These are phyloP conservation scores for Paspalum notatum DNA, from an alignment of 176 grass and related monocot species.

Conservation along the genomic window DNA sequence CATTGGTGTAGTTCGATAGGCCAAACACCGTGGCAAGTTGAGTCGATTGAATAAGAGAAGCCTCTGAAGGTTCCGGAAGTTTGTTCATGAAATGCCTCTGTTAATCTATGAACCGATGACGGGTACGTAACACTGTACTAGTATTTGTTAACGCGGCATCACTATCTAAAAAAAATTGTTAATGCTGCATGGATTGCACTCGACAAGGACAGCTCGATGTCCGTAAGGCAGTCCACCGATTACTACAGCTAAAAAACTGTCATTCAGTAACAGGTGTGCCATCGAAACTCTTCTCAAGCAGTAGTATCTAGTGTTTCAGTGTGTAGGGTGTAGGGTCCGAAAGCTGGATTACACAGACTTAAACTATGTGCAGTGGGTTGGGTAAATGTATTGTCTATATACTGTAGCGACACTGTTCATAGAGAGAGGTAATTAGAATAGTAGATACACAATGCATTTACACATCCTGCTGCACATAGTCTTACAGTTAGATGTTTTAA, in stretches of 20 bases:
- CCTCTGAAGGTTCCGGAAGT: neutral
- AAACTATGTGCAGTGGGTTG: too few relatives aligned
- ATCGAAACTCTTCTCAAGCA: neutral
- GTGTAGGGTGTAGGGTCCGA: neutral
- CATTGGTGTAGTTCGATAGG: neutral
- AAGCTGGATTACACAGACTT: neutral
- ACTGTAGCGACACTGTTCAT: too few relatives aligned
- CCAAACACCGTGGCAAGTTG: neutral
- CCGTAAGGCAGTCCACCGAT: neutral
- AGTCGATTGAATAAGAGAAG: neutral
- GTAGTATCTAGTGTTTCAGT: neutral
- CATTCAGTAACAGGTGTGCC: slow-evolving; percentile 15
- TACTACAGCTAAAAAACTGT: neutral
- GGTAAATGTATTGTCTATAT: too few relatives aligned
- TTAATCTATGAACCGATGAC: neutral
- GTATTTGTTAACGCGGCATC: neutral
- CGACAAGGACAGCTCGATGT: slow-evolving; percentile 15
- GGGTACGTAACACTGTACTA: neutral
- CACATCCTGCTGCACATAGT: too few relatives aligned
- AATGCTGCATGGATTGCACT: neutral
- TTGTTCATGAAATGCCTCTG: neutral
- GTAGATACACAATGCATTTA: too few relatives aligned
- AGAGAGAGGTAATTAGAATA: too few relatives aligned
- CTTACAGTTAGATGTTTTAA: neutral
- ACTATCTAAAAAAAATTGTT: neutral